Evolutionary conservation across 2,329 filamentous ascomycete genomes (phyloP), one percentile per base, ranked within the genome.

Genomic region (Ceratocystis lukuohia): DNA sequence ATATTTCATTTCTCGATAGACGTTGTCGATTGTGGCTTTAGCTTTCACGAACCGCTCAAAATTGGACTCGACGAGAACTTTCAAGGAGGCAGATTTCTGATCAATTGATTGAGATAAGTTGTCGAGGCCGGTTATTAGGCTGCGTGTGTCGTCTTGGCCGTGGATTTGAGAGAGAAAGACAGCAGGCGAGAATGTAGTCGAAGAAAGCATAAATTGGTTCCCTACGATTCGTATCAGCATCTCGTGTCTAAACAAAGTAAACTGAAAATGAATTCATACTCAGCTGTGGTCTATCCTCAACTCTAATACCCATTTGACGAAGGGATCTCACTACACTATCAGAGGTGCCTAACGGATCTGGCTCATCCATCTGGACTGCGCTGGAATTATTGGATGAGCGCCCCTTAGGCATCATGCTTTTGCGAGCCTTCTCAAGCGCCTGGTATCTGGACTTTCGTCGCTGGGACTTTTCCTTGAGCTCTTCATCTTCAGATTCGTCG

Each of bases 1-100:
- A 70, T 79, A 92, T 80, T 84, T 96, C 94, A 99, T 99, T 75
- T 99, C 94, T 69, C 87, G 95, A 77, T 99, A 99, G 64, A 99
- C 94, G 76, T 96, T 96, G 77, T 99, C 94, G 72, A 99, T 97
- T 6, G 93, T 97, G 20, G 93, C 90, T 76, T 99, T 99, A 56
- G 94, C 94, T 69, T 91, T 88, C 66, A 99, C 94, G 78, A 99
- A 99, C 70, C 93, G 88, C 76, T 99, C 95, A 74, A 99, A 99
- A 75, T 99, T 99, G 70, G 90, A 93, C 75, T 99, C 94, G 28
- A 99, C 94, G 20, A 99, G 82, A 10, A 96, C 89, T 74, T 99
- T 99, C 69, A 99, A 82, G 3, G 92, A 96, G 0, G 93, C 94
- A 0, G 93, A 96, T 76, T 99, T 99, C 76, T 97, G 90, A 72